Evolutionary conservation across 2,329 filamentous ascomycete species (phyloP), one percentile per base, ranked within the genome.

Genomic region (Fusarium multiceps): DNA sequence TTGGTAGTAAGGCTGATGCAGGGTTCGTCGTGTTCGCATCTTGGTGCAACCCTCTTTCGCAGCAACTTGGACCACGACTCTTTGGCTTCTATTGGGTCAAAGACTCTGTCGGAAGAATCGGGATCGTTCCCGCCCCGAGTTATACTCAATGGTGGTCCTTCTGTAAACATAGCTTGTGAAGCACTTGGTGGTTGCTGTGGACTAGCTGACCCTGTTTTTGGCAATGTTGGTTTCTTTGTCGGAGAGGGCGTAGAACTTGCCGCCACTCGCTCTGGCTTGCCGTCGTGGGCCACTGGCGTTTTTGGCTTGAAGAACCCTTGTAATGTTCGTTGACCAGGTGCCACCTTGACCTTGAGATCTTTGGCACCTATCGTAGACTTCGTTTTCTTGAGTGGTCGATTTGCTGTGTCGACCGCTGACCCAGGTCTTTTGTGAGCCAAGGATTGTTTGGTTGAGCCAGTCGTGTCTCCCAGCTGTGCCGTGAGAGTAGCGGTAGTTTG

Each of bases 61-160:
- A 98, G 90, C 16, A 98, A 84, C 77, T 91, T 94, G 7, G 89
- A 90, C 96, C 96, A 98, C 23, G 91, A 91, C 75, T 96, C 91
- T 77, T 93, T 95, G 47, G 87, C 87, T 65, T 88, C 85, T 51
- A 93, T 88, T 1, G 91, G 90, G 72, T 94, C 92, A 64, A 91
- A 84, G 3, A 88, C 83, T 59, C 79, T 83, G 11, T 80, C 83
- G 3, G 63, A 61, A 16, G 60, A 21, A 5, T 76, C 68, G 25
- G 68, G 50, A 13, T 58, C 53, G 37, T 45, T 46, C n/a, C 46
- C 43, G 23, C 47, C 32, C 13, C 56, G 57, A 56, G 57, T 40
- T 10, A 50, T 37, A 20, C 21, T 55, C 27, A 60, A 27, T 25
- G 51, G 49, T 10, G 59, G 25, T 32, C 25, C 27, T 42, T 67